Conservation (phyloP, 805 yeast species). For the Ogataea angusta region DNA sequence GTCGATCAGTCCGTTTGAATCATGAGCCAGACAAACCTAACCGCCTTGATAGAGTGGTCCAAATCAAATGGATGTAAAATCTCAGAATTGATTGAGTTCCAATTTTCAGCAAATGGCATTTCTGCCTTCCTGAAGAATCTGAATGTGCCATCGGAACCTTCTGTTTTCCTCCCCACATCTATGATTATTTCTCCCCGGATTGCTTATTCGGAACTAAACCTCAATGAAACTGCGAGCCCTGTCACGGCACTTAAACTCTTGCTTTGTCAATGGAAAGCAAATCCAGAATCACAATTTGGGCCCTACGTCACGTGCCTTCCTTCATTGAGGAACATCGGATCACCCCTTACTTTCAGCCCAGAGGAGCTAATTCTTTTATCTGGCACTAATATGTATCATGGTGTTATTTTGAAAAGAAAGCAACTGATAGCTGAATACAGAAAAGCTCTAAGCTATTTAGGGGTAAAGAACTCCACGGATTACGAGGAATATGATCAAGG, state of each 20-base stretch:
- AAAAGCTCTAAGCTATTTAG: background rate
- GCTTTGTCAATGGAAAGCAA: slow-evolving; percentile 12
- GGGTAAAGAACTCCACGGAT: background rate
- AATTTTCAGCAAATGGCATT: slow-evolving; percentile 33
- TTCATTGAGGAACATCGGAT: slow-evolving; percentile 38
- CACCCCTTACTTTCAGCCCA: slow-evolving; percentile 63
- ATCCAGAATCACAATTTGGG: background rate
- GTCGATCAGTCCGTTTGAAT: too few relatives aligned
- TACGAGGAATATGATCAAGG: slow-evolving; percentile 6
- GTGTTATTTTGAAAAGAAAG: slow-evolving; percentile 42
- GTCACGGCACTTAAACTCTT: slow-evolving; percentile 19
- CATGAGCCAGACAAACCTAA: background rate
- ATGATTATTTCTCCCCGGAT: slow-evolving; percentile 11
- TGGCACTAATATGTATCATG: slow-evolving; percentile 61
- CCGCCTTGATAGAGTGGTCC: slow-evolving; percentile 33
- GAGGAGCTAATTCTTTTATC: slow-evolving; percentile 45
- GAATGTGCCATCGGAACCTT: background rate
- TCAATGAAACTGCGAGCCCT: slow-evolving; percentile 5
- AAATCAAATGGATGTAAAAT: slow-evolving; percentile 36
- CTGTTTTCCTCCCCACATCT: background rate
- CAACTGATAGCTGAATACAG: slow-evolving; percentile 56
- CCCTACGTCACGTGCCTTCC: slow-evolving; percentile 53
- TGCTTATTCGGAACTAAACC: slow-evolving; percentile 1
- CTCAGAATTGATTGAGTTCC: slow-evolving; percentile 35
- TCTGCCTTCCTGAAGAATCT: slow-evolving; percentile 20